Percentiles rank a stretch among this genome's conserved stretches.
phyloP scores from a whole-genome alignment of 768 basidiomycete genomes.

The Lyophyllum decastes region DNA sequence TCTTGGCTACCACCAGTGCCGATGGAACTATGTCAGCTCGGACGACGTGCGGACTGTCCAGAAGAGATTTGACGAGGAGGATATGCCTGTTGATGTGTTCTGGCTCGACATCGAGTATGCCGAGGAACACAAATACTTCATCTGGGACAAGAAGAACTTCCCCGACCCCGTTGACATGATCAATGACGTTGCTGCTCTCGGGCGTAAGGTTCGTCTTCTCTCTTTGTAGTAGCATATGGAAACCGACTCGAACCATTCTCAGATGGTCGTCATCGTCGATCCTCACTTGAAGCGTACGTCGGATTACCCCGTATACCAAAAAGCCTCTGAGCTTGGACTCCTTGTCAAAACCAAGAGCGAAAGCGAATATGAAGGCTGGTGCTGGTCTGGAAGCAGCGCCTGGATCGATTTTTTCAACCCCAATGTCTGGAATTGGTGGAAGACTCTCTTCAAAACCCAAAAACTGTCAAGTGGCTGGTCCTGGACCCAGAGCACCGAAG shows the following conservation, averaged over 20 bases:
- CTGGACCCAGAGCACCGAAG: constrained; percentile 80
- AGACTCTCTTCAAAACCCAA: constrained; percentile 70
- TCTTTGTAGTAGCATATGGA: neutral
- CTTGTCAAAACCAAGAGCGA: constrained; percentile 83
- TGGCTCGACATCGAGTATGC: constrained; percentile 98
- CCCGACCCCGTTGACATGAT: constrained; percentile 95
- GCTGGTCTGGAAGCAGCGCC: constrained; percentile 94
- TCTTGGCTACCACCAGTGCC: constrained; percentile 94
- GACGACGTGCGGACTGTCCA: constrained; percentile 87
- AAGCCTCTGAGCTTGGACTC: constrained; percentile 79
- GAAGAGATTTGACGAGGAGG: constrained; percentile 86
- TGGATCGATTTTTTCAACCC: constrained; percentile 99
- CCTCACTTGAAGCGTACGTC: constrained; percentile 89
- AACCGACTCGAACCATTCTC: constrained; percentile 7
- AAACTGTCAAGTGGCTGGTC: constrained; percentile 58
- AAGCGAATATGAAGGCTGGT: constrained; percentile 96
- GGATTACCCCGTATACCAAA: constrained; percentile 80
- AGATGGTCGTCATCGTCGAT: constrained; percentile 99
- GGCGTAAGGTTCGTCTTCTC: constrained; percentile 66
- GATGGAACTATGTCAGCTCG: constrained; percentile 96
- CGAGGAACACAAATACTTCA: constrained; percentile 93
- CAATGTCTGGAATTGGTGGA: constrained; percentile 89
- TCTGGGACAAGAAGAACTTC: constrained; percentile 93
- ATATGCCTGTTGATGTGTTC: constrained; percentile 94
- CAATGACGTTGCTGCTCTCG: constrained; percentile 80